Percentiles rank a stretch among this genome's conserved stretches.
These are phyloP conservation scores for Pyrenophora graminea DNA, from an alignment of 2,329 filamentous ascomycete species.

Conservation along the genomic window DNA sequence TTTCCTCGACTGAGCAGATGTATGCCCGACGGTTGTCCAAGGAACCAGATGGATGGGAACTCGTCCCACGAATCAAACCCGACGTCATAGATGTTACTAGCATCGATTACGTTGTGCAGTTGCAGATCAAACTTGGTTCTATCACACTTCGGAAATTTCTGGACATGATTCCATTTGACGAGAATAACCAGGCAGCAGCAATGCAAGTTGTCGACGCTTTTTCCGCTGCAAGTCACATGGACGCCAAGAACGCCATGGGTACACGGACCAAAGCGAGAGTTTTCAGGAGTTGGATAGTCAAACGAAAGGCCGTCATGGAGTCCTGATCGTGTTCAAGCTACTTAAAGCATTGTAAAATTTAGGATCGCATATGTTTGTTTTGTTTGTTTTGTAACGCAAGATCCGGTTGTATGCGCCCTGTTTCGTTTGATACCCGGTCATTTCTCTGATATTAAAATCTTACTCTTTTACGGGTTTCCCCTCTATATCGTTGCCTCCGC, in stretches of 20 bases:
- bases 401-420: background rate
- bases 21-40: conserved; percentile 25
- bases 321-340: background rate
- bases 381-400: background rate
- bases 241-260: conserved; percentile 12
- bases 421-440: background rate
- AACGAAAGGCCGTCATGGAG: conserved; percentile 1
- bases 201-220: conserved; percentile 29
- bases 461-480: too few relatives aligned
- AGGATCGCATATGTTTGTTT: background rate
- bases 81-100: conserved; percentile 16
- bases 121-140: conserved; percentile 30
- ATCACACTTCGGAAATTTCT: conserved; percentile 31
- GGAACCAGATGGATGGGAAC: conserved; percentile 24
- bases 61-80: conserved; percentile 24
- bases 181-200: conserved; percentile 8
- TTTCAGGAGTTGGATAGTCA: conserved; percentile 26
- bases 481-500: too few relatives aligned
- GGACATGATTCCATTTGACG: conserved; percentile 24
- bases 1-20: conserved; percentile 31
- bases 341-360: background rate
- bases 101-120: conserved; percentile 25
- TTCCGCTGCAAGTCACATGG: conserved; percentile 27
- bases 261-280: conserved; percentile 21
- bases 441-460: too few relatives aligned